Percentiles rank a stretch among this genome's conserved stretches.
phyloP scores from a whole-genome alignment of 1,284 basidiomycete genomes.

The Lentinula novae-zelandiae region DNA sequence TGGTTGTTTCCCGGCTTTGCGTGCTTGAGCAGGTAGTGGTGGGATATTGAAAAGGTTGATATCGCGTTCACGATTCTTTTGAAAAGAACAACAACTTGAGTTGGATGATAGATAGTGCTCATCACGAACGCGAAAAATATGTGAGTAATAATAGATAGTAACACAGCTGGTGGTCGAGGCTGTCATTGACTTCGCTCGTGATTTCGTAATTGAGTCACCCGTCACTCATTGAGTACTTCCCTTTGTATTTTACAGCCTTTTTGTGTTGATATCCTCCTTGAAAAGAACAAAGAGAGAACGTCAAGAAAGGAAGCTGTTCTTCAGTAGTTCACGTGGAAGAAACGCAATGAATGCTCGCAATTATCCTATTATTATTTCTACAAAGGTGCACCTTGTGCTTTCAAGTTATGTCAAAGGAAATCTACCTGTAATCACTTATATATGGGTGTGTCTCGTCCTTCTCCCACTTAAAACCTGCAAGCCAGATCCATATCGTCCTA shows the following conservation, averaged over 20 bases:
- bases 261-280: background rate
- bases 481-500: background rate
- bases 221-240: no score
- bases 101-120: constrained; percentile 55
- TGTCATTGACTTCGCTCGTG: background rate
- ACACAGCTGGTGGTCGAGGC: background rate
- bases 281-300: background rate
- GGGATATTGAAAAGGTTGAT: constrained; percentile 61
- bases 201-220: background rate
- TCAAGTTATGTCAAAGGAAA: background rate
- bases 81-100: constrained; percentile 55
- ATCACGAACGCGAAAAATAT: constrained; percentile 27
- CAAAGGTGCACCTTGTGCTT: background rate
- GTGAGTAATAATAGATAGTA: background rate
- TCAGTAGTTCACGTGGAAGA: background rate
- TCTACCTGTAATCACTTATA: background rate
- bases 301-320: background rate
- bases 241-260: background rate
- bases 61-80: constrained; percentile 64
- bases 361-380: background rate
- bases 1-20: constrained; percentile 14
- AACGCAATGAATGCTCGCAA: background rate
- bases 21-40: constrained; percentile 45
- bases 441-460: background rate
- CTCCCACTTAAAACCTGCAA: background rate